Evolutionary conservation across 306 rosid genomes (phyloP).

Genomic region (Cyclanthera cordifolia): DNA sequence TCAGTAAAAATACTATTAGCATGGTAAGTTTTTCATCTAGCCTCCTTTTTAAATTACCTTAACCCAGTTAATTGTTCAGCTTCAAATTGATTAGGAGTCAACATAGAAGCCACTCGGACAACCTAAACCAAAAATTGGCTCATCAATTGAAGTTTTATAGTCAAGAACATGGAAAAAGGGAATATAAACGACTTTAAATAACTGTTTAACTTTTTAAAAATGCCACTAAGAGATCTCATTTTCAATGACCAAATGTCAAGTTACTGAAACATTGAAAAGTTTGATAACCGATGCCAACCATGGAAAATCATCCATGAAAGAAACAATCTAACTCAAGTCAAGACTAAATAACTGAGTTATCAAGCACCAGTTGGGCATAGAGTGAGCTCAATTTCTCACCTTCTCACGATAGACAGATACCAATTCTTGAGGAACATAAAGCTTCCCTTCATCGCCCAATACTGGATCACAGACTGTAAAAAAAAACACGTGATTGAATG

Average conservation of each 20-base stretch:
- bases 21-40: conserved; percentile 5
- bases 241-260: background rate
- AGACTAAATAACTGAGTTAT: background rate
- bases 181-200: background rate
- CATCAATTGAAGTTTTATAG: conserved; percentile 5
- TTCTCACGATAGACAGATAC: conserved; percentile 83
- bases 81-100: conserved; percentile 96
- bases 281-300: background rate
- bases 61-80: conserved; percentile 71
- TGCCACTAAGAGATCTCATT: background rate
- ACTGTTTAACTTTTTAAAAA: background rate
- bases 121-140: conserved; percentile 41
- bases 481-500: conserved; percentile 9
- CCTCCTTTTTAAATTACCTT: conserved; percentile 10
- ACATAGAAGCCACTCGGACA: conserved; percentile 89
- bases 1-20: conserved; percentile 1
- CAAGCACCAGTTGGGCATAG: background rate
- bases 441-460: conserved; percentile 95
- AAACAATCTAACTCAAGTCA: background rate
- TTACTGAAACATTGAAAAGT: background rate
- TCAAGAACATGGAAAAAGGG: background rate
- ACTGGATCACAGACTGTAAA: conserved; percentile 92
- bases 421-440: conserved; percentile 72
- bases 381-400: conserved; percentile 30
- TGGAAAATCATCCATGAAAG: background rate